Evolutionary conservation across 2,329 filamentous ascomycete species (phyloP), one percentile per base, ranked within the genome.

Genomic region (Dendryphion nanum): DNA sequence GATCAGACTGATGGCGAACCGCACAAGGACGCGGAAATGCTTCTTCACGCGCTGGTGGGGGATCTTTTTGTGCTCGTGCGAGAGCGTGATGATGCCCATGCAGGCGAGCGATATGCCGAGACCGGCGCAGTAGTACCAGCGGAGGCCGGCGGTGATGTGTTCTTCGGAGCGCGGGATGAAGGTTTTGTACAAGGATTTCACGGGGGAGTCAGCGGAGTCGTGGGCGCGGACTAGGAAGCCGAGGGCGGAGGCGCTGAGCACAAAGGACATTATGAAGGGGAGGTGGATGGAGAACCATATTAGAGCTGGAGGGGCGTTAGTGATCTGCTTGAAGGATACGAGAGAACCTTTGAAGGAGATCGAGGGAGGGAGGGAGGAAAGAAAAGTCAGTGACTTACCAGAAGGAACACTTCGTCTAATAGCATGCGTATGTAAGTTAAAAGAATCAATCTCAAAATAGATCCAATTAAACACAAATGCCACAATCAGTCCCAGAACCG

Each of bases 51-150:
- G 75, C 18, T 73, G 68, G 5, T 68, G 68, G 2, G 70, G 60
- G 13, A 75, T 65, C 17, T 71, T 66, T 45, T 77, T 78, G 63
- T 83, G 80, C 24, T 73, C 64, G 52, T 84, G 80, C 10, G 69
- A 69, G 14, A 73, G 51, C 1, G 77, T 73, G 33, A 83, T 81
- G 36, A 76, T 45, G 19, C 65, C 62, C 73, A 81, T 82, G 48
- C 65, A 72, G 8, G 74, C 53, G 4, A 83, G 61, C 1, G 78
- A 71, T 12, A 79, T 63, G 17, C 75, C 78, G 2, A 83, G 68
- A 1, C 81, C 81, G n/a, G 69, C 72, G 57, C 79, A 83, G 59
- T 83, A 84, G 59, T 79, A 83, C 70, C 78, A 81, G 12, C 78
- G 71, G 14, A 82, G 68, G 2, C 77, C 79, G 6, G 60, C 42